phyloP scores from a whole-genome alignment of 148 eudicot genomes.

The Rhododendron mucronatum region DNA sequence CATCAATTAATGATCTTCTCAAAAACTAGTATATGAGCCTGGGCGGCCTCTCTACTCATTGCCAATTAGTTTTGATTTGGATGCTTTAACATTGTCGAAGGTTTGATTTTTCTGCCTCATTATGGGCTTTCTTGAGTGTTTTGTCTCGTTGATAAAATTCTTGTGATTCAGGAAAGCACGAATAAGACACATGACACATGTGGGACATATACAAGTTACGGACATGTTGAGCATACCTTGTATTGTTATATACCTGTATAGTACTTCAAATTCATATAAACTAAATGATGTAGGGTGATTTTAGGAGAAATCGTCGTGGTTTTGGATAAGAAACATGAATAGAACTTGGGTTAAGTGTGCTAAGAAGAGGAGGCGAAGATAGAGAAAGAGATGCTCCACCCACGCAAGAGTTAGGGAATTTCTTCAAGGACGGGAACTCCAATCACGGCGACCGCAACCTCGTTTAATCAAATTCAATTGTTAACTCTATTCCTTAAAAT shows the following conservation, averaged over 20 bases:
- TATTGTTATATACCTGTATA: neutral
- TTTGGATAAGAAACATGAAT: neutral
- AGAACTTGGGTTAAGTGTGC: neutral
- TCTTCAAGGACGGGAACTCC: neutral
- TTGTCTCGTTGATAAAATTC: neutral
- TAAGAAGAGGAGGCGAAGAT: neutral
- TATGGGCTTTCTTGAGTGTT: neutral
- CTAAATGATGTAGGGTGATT: neutral
- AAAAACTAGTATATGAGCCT: no score
- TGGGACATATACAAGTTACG: neutral
- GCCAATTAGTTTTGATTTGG: no score
- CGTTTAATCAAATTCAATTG: neutral
- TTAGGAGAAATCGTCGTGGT: neutral
- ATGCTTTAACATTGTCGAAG: neutral
- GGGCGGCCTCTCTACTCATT: no score
- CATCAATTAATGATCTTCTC: no score
- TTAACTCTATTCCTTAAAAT: neutral
- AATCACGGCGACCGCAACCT: neutral
- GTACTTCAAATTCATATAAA: neutral
- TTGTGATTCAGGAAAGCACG: neutral
- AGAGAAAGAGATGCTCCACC: neutral
- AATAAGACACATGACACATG: neutral
- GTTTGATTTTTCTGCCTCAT: neutral
- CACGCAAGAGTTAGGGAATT: neutral
- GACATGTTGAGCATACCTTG: neutral